Percentiles rank a stretch among this genome's conserved stretches.
Evolutionary conservation across 2,329 filamentous ascomycete genomes (phyloP).

Genomic region (Epichloe uncinata): DNA sequence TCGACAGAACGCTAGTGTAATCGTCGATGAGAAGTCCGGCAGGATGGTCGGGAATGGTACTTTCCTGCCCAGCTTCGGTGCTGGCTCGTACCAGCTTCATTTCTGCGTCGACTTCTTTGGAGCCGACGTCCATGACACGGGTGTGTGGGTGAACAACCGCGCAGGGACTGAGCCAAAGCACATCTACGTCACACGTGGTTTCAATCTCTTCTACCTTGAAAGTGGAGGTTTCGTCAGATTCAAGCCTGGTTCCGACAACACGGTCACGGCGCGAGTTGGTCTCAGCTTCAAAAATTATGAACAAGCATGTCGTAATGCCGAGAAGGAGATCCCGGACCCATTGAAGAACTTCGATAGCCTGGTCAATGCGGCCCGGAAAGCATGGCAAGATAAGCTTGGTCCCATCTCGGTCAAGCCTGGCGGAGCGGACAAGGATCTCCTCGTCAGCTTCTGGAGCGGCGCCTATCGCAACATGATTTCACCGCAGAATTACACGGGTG

Average conservation of each 20-base stretch:
- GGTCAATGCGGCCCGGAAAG: constrained; percentile 37
- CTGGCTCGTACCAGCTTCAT: constrained; percentile 41
- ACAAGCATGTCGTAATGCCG: constrained; percentile 57
- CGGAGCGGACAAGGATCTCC: constrained; percentile 41
- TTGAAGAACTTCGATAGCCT: constrained; percentile 46
- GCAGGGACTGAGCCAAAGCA: constrained; percentile 31
- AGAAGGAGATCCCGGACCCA: constrained; percentile 48
- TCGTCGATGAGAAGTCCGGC: constrained; percentile 35
- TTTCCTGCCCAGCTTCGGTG: constrained; percentile 50
- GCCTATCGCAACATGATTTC: constrained; percentile 56
- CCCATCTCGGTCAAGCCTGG: constrained; percentile 42
- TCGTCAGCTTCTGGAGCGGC: constrained; percentile 58
- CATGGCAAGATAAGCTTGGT: constrained; percentile 51
- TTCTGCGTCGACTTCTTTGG: constrained; percentile 49
- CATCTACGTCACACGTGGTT: constrained; percentile 23
- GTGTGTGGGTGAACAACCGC: constrained; percentile 43
- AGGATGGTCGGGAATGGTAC: constrained; percentile 45
- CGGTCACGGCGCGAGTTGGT: constrained; percentile 56
- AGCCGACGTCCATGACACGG: constrained; percentile 38
- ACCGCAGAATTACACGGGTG: constrained; percentile 64
- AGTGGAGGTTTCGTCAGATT: constrained; percentile 53
- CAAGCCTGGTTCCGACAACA: constrained; percentile 24
- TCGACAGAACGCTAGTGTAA: constrained; percentile 15
- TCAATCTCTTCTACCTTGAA: constrained; percentile 27
- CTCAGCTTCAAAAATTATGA: constrained; percentile 56